Base-by-base conservation (phyloP, 495 filamentous ascomycete genomes). In the Penicillium paradoxum region DNA sequence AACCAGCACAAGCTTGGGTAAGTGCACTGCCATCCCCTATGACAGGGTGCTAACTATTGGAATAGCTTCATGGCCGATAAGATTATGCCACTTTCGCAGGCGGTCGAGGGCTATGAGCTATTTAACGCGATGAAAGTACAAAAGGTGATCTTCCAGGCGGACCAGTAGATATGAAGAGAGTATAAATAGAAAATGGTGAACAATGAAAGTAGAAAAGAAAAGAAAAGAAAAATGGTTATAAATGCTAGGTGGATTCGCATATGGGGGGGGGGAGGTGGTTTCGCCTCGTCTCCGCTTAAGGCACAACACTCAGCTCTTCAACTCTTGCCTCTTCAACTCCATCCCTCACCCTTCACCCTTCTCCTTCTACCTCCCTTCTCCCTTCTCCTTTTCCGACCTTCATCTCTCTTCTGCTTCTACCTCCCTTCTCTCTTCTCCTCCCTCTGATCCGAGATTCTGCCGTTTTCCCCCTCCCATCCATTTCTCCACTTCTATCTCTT, bases 71-170 rank as follows among this genome's bases (percentile, higher is more conserved):
- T 97, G 89, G 83, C 85, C 7, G 90, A 96, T 53, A 90, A 91
- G 64, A 86, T 96, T 60, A 95, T 97, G 89, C 88, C 89, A 18
- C 76, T 97, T 37, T 80, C 81, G 3, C 74, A 90, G 54, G 93
- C 91, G 2, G 84, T 91, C 13, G 87, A 91, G 65, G 93, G 86
- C 8, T 97, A 96, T 71, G 87, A 95, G 36, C 67, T 97, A 18
- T 97, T 96, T 72, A 88, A 97, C 61, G 83, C 84, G 55, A 91
- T 92, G 89, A 85, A 93, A 73, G 89, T 83, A 49, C 91, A 96
- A 61, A 98, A 98, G 78, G 77, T 80, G 25, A 72, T 86, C 5
- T 86, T 86, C 53, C 73, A 82, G 58, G 78, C 76, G 13, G 69
- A 72, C 39, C 71, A 77, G 60, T 80, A 69, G 55, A 48, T 3